Evolutionary conservation across 2,329 filamentous ascomycete species (phyloP).

Genomic region (Alternaria sp.): DNA sequence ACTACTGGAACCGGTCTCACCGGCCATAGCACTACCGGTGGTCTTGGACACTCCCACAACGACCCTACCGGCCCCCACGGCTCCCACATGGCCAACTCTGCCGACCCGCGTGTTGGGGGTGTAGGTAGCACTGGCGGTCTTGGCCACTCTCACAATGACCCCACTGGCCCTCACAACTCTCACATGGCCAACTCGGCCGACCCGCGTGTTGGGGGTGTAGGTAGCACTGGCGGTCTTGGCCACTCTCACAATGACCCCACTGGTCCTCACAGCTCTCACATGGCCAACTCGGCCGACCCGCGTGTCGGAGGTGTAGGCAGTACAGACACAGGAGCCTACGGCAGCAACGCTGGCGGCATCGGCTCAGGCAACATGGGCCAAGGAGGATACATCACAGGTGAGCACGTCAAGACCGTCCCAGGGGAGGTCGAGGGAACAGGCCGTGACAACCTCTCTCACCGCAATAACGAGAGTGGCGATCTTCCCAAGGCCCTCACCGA

Average conservation of each 20-base stretch:
- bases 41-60: slow-evolving; percentile 9
- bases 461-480: slow-evolving; percentile 5
- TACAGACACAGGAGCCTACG: slow-evolving; percentile 14
- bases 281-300: slow-evolving; percentile 42
- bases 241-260: slow-evolving; percentile 1
- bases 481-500: slow-evolving; percentile 16
- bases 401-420: slow-evolving; percentile 1
- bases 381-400: slow-evolving; percentile 2
- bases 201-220: slow-evolving; percentile 23
- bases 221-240: not conserved
- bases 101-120: slow-evolving; percentile 34
- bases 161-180: slow-evolving; percentile 5
- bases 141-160: not conserved
- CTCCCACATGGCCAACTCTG: slow-evolving; percentile 19
- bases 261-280: slow-evolving; percentile 3
- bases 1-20: not conserved
- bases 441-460: slow-evolving; percentile 3
- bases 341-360: not conserved
- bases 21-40: not conserved
- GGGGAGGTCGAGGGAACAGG: slow-evolving; percentile 2
- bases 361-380: not conserved
- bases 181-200: slow-evolving; percentile 37
- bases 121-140: not conserved
- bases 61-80: slow-evolving; percentile 46
- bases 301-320: slow-evolving; percentile 32